phyloP scores from a whole-genome alignment of 1,284 basidiomycete species.

The Fomitopsis betulina region DNA sequence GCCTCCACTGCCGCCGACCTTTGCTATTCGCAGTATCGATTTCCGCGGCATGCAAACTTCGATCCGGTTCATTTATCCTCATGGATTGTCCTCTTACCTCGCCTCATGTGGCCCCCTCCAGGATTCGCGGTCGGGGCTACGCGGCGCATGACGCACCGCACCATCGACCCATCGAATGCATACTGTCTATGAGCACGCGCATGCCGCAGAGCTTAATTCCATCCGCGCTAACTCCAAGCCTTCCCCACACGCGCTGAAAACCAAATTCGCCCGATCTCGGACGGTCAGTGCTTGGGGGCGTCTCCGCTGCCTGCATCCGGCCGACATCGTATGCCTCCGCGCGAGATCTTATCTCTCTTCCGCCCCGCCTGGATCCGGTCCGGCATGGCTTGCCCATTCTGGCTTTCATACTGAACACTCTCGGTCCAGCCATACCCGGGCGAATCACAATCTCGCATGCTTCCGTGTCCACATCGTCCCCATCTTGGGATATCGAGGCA shows the following conservation, averaged over 20 bases:
- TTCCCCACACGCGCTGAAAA: not conserved
- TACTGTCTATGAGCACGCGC: not conserved
- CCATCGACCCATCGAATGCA: not conserved
- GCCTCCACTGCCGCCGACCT: not conserved
- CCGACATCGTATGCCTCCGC: not conserved
- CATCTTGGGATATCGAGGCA: no score
- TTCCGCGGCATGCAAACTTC: conserved; percentile 1
- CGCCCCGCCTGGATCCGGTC: not conserved
- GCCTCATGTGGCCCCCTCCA: not conserved
- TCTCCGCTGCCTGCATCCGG: no score
- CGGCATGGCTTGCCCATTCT: not conserved
- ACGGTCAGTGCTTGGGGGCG: not conserved
- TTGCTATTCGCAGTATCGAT: not conserved
- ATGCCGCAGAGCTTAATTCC: not conserved
- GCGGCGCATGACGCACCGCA: not conserved
- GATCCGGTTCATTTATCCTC: not conserved
- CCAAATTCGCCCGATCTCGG: conserved; percentile 2
- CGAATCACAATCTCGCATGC: not conserved
- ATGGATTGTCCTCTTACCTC: not conserved
- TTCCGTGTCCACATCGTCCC: conserved; percentile 13
- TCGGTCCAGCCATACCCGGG: not conserved
- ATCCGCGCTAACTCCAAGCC: not conserved
- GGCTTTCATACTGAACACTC: conserved; percentile 1
- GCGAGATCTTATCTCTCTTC: not conserved
- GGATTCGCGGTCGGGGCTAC: not conserved